Evolutionary conservation across 108 stramenopile species (phyloP).

Genomic region (Nitzschia inconspicua): DNA sequence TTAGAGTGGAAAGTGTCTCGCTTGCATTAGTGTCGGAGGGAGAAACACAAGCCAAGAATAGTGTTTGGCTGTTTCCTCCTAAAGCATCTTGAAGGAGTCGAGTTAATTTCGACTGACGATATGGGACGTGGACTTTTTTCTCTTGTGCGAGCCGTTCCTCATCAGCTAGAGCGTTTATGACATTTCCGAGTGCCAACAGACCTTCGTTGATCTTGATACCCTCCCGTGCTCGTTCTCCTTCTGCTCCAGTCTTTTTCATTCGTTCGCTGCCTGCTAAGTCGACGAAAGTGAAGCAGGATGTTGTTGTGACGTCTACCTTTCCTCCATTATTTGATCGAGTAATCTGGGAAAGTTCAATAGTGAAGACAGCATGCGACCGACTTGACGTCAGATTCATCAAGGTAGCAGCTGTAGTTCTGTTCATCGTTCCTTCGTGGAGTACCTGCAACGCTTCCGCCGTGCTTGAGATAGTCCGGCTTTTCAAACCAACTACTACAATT

Average conservation of each 20-base stretch:
- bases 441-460: conserved; percentile 60
- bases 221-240: conserved; percentile 82
- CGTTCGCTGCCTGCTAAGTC: conserved; percentile 92
- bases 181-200: conserved; percentile 95
- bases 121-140: conserved; percentile 79
- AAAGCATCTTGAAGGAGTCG: conserved; percentile 92
- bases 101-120: conserved; percentile 94
- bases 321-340: conserved; percentile 20
- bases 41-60: conserved; percentile 92
- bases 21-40: conserved; percentile 87
- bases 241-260: conserved; percentile 92
- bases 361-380: conserved; percentile 82
- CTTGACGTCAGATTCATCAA: conserved; percentile 87
- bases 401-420: conserved; percentile 90
- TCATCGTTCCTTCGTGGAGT: conserved; percentile 84
- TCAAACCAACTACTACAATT: conserved; percentile 62
- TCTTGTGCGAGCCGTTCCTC: conserved; percentile 67
- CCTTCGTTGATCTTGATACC: conserved; percentile 97
- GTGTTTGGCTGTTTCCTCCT: conserved; percentile 95
- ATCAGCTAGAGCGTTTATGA: conserved; percentile 96
- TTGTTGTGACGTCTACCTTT: conserved; percentile 64
- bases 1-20: conserved; percentile 91
- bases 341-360: conserved; percentile 58
- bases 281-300: conserved; percentile 84
- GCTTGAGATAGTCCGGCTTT: conserved; percentile 34